A percentile compares a stretch with the other conserved stretches of the same genome.
Conservation (phyloP, 352 stramenopile species). For the Globisporangium splendens region DNA sequence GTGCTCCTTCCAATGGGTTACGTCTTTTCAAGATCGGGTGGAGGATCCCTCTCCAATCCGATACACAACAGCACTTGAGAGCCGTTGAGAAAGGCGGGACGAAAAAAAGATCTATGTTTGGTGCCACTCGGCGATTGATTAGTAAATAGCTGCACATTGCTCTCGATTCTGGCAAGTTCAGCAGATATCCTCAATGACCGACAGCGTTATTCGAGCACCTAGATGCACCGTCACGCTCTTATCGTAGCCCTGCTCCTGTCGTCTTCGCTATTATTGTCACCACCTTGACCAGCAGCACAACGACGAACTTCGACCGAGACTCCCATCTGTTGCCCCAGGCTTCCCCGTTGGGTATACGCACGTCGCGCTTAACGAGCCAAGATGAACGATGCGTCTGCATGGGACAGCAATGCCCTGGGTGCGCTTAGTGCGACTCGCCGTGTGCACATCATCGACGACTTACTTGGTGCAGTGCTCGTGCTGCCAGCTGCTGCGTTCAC, state of each 20-base stretch:
- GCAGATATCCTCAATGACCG: too few relatives aligned
- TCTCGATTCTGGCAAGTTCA: too few relatives aligned
- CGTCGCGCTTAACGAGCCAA: not conserved
- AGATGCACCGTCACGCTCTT: not conserved
- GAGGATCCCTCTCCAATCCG: not conserved
- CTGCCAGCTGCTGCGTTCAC: conserved; percentile 42
- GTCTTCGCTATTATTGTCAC: too few relatives aligned
- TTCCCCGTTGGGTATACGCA: too few relatives aligned
- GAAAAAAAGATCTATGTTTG: not conserved
- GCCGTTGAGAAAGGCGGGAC: not conserved
- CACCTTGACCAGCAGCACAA: too few relatives aligned
- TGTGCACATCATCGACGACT: conserved; percentile 73
- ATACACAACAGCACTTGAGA: not conserved
- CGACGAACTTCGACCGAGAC: too few relatives aligned
- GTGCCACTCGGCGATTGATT: not conserved
- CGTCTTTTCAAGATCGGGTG: conserved; percentile 3
- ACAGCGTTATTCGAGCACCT: too few relatives aligned
- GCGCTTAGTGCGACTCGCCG: conserved; percentile 24
- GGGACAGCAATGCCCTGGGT: conserved; percentile 15
- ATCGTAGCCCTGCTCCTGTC: not conserved
- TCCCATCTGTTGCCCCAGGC: too few relatives aligned
- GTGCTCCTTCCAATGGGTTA: not conserved
- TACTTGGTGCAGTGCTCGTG: conserved; percentile 62
- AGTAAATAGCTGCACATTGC: too few relatives aligned
- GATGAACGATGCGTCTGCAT: conserved; percentile 10